Evolutionary conservation across 2,329 filamentous ascomycete genomes (phyloP).

Genomic region (Mycosphaerella sp.): DNA sequence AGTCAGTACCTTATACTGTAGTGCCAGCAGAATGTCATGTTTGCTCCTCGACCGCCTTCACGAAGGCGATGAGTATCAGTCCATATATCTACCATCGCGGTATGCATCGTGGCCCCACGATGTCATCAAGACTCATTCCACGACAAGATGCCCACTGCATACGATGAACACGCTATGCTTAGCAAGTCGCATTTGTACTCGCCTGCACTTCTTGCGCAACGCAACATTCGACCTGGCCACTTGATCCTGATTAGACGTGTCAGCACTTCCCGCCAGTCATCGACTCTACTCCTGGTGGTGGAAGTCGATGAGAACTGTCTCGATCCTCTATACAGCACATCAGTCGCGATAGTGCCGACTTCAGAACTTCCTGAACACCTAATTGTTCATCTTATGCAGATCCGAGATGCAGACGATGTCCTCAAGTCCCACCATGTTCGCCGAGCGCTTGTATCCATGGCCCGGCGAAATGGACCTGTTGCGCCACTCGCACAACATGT

Average conservation of each 20-base stretch:
- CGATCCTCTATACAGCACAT: neutral
- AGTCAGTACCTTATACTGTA: neutral
- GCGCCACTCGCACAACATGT: neutral
- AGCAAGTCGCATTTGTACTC: neutral
- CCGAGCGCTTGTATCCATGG: neutral
- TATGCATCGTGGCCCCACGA: neutral
- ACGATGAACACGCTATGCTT: neutral
- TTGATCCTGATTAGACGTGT: neutral
- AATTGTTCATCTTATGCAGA: neutral
- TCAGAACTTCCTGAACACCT: neutral
- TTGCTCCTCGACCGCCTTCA: neutral
- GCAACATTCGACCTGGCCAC: neutral
- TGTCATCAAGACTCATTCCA: too few species aligned
- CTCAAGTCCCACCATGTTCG: neutral
- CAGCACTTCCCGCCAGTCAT: neutral
- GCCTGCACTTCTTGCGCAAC: neutral
- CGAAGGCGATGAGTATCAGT: neutral
- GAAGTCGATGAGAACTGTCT: neutral
- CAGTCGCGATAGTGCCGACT: neutral
- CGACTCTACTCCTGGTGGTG: neutral
- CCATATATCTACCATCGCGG: neutral
- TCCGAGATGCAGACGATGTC: conserved; percentile 4
- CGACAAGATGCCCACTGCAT: neutral
- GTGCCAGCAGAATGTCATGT: neutral
- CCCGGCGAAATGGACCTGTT: neutral